Evolutionary conservation across 257 asterid species (phyloP).

Genomic region (Nicotiana attenuata): DNA sequence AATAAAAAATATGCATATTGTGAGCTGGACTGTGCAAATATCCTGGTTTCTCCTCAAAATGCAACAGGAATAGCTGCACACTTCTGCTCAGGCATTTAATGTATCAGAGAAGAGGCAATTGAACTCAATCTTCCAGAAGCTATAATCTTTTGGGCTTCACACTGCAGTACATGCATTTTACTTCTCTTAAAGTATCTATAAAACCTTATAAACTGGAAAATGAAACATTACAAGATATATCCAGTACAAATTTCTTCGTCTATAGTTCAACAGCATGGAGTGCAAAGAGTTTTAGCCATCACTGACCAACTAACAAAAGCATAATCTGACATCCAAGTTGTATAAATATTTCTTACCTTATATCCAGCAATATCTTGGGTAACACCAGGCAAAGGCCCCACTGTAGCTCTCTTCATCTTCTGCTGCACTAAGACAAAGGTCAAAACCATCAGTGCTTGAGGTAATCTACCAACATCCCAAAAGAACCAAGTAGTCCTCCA

Average conservation of each 20-base stretch:
- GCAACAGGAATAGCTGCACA: too few species aligned
- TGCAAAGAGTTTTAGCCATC: background rate
- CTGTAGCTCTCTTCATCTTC: conserved; percentile 78
- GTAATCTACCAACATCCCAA: background rate
- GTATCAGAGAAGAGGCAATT: too few species aligned
- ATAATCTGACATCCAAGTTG: background rate
- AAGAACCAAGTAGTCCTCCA: background rate
- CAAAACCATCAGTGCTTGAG: conserved; percentile 24
- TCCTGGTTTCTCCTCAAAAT: too few species aligned
- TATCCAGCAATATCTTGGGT: conserved; percentile 97
- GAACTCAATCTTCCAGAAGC: background rate
- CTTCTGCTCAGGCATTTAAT: too few species aligned
- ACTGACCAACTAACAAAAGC: background rate
- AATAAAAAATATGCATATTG: too few species aligned
- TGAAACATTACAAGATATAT: background rate
- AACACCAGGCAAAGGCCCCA: conserved; percentile 96
- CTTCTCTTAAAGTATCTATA: too few species aligned
- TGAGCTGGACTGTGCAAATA: too few species aligned
- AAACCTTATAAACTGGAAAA: background rate
- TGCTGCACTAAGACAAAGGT: conserved; percentile 73
- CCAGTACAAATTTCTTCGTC: background rate
- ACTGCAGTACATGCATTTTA: too few species aligned
- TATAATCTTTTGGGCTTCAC: too few species aligned
- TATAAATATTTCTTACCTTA: conserved; percentile 39
- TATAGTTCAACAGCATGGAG: background rate